These are phyloP conservation scores for Trypanosoma mega DNA, from an alignment of 208 protist species.

Conservation along the genomic window DNA sequence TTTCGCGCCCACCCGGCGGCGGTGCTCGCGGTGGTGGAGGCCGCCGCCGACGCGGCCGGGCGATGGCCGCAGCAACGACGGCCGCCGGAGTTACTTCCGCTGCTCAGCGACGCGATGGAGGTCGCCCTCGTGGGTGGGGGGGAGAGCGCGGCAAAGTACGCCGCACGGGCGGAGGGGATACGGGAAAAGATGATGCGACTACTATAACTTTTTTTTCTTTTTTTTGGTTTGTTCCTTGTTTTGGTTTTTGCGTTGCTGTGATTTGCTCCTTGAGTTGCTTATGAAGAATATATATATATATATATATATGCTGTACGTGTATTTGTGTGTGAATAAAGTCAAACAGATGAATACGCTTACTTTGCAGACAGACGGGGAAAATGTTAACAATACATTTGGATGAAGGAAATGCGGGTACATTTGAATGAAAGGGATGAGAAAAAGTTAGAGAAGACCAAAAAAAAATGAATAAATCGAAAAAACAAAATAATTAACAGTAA, in stretches of 20 bases:
- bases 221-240: too few relatives aligned
- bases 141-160: slow-evolving; percentile 3
- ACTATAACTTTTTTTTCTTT: slow-evolving; percentile 25
- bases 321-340: too few relatives aligned
- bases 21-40: slow-evolving; percentile 49
- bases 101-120: slow-evolving; percentile 52
- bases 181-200: slow-evolving; percentile 49
- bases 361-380: too few relatives aligned
- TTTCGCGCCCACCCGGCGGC: slow-evolving; percentile 52
- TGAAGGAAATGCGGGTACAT: too few relatives aligned
- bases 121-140: slow-evolving; percentile 28
- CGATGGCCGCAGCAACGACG: slow-evolving; percentile 3
- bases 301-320: slow-evolving; percentile 1
- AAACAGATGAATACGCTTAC: too few relatives aligned
- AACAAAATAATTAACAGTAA: too few relatives aligned
- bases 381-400: too few relatives aligned
- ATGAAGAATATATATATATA: slow-evolving; percentile 10
- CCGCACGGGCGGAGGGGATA: slow-evolving; percentile 28
- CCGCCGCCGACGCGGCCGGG: slow-evolving; percentile 34
- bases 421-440: too few relatives aligned
- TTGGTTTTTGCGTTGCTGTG: too few relatives aligned
- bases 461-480: too few relatives aligned
- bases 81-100: slow-evolving; percentile 39
- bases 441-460: too few relatives aligned
- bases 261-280: too few relatives aligned